Conservation (phyloP, 2,329 filamentous ascomycete genomes). For the Aspergillus hortae region DNA sequence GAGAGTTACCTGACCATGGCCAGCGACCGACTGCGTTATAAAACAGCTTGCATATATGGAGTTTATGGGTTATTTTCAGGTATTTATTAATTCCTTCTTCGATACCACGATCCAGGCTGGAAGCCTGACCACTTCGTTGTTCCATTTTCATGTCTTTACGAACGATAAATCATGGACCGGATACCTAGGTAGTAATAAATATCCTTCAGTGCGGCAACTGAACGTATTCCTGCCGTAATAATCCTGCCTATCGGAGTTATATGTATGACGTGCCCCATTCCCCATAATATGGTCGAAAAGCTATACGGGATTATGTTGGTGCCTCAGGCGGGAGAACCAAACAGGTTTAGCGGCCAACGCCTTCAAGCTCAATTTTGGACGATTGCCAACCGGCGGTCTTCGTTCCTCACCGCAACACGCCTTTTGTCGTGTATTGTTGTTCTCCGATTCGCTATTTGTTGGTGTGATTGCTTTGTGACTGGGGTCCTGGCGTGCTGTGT, state of each 20-base stretch:
- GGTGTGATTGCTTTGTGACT: background rate
- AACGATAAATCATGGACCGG: too few species aligned
- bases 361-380: background rate
- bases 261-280: background rate
- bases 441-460: background rate
- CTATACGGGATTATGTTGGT: background rate
- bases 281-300: background rate
- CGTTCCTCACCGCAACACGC: background rate
- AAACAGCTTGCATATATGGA: background rate
- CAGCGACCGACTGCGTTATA: background rate
- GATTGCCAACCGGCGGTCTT: background rate
- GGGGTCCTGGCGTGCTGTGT: background rate
- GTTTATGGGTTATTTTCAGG: background rate
- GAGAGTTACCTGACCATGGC: too few species aligned
- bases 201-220: too few species aligned
- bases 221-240: too few species aligned
- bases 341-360: conserved; percentile 8
- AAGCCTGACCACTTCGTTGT: too few species aligned
- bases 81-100: background rate
- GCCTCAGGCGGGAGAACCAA: conserved; percentile 8
- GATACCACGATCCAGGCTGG: background rate
- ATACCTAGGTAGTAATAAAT: too few species aligned
- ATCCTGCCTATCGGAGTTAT: too few species aligned
- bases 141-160: too few species aligned
- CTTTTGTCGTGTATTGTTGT: background rate